Evolutionary conservation across 1,284 basidiomycete genomes (phyloP).

Genomic region (Meira miltonrushii): DNA sequence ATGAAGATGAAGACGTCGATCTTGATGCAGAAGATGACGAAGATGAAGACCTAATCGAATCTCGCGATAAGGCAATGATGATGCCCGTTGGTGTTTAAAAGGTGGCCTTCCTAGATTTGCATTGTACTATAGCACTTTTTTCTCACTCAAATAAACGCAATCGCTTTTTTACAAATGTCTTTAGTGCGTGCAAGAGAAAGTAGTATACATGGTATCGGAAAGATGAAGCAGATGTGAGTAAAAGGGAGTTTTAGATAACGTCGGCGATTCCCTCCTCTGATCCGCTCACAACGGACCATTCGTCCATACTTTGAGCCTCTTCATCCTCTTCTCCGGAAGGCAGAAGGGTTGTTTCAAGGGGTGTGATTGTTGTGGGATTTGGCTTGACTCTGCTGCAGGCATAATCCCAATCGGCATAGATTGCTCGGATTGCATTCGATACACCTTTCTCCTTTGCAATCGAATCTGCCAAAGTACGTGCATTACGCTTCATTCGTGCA

Average conservation of each 20-base stretch:
- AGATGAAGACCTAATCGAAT: conserved; percentile 26
- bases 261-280: conserved; percentile 2
- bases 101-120: background rate
- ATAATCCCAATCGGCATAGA: conserved; percentile 47
- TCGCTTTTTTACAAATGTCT: no score
- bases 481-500: conserved; percentile 76
- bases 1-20: conserved; percentile 21
- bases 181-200: background rate
- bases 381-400: conserved; percentile 26
- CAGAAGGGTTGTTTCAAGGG: background rate
- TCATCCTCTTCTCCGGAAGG: conserved; percentile 6
- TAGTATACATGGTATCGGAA: background rate
- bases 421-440: conserved; percentile 39
- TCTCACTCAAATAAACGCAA: background rate
- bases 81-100: conserved; percentile 29
- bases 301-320: conserved; percentile 20
- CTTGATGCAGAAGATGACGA: conserved; percentile 29
- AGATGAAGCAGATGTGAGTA: background rate
- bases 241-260: background rate
- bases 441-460: conserved; percentile 59
- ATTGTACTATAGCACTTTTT: background rate
- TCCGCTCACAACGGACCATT: conserved; percentile 37
- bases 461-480: conserved; percentile 61
- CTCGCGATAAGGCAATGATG: conserved; percentile 37
- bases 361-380: background rate